Percentiles rank a stretch among this genome's conserved stretches.
Evolutionary conservation across 805 yeast genomes (phyloP).

Genomic region (Barnettozyma wickerhamii): DNA sequence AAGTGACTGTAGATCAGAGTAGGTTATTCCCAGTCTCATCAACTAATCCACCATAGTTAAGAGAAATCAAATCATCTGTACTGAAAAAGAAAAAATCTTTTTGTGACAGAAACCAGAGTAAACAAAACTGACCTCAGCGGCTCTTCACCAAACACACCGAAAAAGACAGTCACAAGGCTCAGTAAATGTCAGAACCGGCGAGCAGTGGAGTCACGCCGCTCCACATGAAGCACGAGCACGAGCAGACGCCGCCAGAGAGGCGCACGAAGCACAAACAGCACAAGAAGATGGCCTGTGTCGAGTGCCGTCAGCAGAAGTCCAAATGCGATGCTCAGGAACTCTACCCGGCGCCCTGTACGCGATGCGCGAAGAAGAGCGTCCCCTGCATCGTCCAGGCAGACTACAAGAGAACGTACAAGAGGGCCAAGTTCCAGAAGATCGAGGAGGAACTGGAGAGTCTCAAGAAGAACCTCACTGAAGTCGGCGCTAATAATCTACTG

Average conservation of each 20-base stretch:
- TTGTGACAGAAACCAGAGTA: too few relatives aligned
- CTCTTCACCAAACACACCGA: too few relatives aligned
- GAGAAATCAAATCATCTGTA: too few relatives aligned
- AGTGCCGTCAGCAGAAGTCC: constrained; percentile 93
- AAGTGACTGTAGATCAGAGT: too few relatives aligned
- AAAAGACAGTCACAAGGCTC: too few relatives aligned
- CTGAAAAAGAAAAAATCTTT: too few relatives aligned
- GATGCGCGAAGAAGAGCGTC: constrained; percentile 69
- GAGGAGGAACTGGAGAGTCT: constrained; percentile 76
- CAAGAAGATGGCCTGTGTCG: constrained; percentile 85
- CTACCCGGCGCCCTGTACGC: constrained; percentile 75
- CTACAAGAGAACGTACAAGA: constrained; percentile 84
- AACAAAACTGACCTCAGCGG: too few relatives aligned
- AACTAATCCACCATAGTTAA: too few relatives aligned
- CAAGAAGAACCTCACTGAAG: constrained; percentile 44
- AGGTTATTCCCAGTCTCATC: too few relatives aligned
- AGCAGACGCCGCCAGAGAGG: background rate
- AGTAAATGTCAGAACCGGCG: too few relatives aligned
- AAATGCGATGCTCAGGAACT: constrained; percentile 80
- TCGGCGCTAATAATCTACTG: constrained; percentile 21
- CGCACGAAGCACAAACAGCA: constrained; percentile 2
- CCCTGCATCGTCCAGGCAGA: constrained; percentile 72
- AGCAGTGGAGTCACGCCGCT: background rate
- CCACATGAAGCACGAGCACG: background rate
- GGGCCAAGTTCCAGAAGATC: constrained; percentile 78